These are phyloP conservation scores for Populus deltoides DNA, from an alignment of 345 rosid species.

Conservation along the genomic window DNA sequence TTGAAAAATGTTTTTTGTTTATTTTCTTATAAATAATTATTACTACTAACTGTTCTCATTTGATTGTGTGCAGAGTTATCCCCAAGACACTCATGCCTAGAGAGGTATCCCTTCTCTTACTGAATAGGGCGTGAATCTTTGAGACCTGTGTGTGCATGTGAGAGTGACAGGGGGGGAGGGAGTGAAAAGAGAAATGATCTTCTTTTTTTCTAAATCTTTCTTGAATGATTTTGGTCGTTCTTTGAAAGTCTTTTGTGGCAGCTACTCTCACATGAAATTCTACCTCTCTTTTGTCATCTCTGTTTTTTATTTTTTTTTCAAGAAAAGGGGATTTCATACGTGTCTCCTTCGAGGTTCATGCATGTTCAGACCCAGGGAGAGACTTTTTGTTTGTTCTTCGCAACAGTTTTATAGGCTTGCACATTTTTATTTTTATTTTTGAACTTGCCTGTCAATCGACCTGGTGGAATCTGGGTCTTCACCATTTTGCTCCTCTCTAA, in stretches of 20 bases:
- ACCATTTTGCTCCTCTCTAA: constrained; percentile 24
- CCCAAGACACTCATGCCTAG: constrained; percentile 38
- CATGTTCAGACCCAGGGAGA: background rate
- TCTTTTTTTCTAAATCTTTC: background rate
- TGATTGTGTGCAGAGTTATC: constrained; percentile 30
- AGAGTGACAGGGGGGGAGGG: background rate
- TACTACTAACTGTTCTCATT: constrained; percentile 29
- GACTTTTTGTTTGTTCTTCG: background rate
- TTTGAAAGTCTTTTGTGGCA: constrained; percentile 28
- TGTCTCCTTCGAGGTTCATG: constrained; percentile 31
- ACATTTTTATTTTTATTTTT: constrained; percentile 1
- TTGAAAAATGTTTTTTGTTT: background rate
- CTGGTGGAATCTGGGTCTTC: constrained; percentile 18
- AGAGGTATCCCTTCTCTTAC: constrained; percentile 28
- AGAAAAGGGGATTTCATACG: constrained; percentile 24
- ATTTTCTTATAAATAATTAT: background rate
- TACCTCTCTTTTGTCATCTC: constrained; percentile 63
- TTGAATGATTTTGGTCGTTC: background rate
- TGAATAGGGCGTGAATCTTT: background rate
- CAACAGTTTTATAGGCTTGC: too few species aligned
- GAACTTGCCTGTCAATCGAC: constrained; percentile 22
- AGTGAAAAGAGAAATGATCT: background rate
- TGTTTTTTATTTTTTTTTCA: background rate
- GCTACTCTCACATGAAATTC: constrained; percentile 38
- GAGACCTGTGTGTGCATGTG: background rate